Evolutionary conservation across 305 asterid species (phyloP), one percentile per base, ranked within the genome.

Genomic region (Fraxinus sp.): DNA sequence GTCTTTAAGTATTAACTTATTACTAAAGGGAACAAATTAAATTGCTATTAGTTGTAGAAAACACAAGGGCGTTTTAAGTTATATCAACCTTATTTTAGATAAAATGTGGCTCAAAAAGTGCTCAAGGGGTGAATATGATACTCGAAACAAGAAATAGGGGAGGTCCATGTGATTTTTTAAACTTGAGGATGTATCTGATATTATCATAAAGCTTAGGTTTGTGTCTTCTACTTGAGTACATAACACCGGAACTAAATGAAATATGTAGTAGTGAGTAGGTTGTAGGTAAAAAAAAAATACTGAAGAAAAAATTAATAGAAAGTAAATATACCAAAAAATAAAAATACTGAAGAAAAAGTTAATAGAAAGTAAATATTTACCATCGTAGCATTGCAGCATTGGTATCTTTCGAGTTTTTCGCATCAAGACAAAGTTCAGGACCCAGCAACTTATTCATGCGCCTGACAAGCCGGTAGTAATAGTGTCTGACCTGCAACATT

Each of bases 321-420:
- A 74, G 39, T 49, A 62, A 72, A 84, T 68, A 80, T 37, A 32
- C 33, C 2, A 32, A 35, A 6, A 36, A 1, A 35, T 0, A 35
- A 6, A 37, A 8, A 8, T 8, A 26, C 74, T 70, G 10, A 57
- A 26, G 70, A 59, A 57, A 78, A 79, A 16, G 20, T 73, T 55
- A 82, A 79, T 59, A 82, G 76, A 75, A 9, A 74, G 39, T 49
- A 64, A 73, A 84, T 68, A 80, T 37, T 74, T 92, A 96, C 99
- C 99, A 96, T 87, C 99, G 91, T 84, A 96, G 94, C 99, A 96
- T 96, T 6, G 99, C 99, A 70, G 98, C 94, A 81, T 93, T 96
- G 77, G 99, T 96, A 82, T 94, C 98, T 88, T 93, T 96, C 33
- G 95, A 94, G 84, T 96, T 96, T 88, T 92, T 93, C 88, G 99